Evolutionary conservation across 257 asterid genomes (phyloP).

Genomic region (Datura wrightii): DNA sequence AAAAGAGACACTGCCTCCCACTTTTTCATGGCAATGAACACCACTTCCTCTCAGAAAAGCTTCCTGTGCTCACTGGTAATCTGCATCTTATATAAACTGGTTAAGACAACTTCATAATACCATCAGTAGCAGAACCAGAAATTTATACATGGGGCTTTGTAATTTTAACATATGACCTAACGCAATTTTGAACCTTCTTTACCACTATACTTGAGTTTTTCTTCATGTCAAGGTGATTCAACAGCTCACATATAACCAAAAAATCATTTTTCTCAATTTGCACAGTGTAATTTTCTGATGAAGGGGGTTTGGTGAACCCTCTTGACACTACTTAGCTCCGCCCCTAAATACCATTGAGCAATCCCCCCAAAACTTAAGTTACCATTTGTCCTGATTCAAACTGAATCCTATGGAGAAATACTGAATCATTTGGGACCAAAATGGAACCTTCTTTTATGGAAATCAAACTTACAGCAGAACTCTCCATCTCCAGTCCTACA

Average conservation of each 20-base stretch:
- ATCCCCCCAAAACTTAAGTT: constrained; percentile 21
- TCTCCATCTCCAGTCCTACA: not conserved
- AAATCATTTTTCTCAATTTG: no score
- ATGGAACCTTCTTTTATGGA: not conserved
- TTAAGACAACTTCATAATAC: not conserved
- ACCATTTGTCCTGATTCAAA: constrained; percentile 2
- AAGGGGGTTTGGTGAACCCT: no score
- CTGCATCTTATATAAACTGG: not conserved
- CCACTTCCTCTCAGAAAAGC: not conserved
- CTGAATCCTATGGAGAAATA: not conserved
- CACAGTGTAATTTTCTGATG: no score
- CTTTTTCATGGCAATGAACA: not conserved
- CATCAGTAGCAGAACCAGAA: no score
- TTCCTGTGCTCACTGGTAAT: not conserved
- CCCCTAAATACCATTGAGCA: not conserved
- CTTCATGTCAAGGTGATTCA: no score
- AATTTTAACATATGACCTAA: no score
- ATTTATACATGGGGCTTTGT: no score
- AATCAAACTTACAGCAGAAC: not conserved
- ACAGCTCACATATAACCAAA: no score
- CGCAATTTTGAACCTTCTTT: no score
- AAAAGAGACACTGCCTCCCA: not conserved
- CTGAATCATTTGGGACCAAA: not conserved
- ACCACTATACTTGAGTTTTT: no score
- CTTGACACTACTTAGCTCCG: no score